Conservation (phyloP, 805 yeast species). For the Nakazawaea molendinolei region DNA sequence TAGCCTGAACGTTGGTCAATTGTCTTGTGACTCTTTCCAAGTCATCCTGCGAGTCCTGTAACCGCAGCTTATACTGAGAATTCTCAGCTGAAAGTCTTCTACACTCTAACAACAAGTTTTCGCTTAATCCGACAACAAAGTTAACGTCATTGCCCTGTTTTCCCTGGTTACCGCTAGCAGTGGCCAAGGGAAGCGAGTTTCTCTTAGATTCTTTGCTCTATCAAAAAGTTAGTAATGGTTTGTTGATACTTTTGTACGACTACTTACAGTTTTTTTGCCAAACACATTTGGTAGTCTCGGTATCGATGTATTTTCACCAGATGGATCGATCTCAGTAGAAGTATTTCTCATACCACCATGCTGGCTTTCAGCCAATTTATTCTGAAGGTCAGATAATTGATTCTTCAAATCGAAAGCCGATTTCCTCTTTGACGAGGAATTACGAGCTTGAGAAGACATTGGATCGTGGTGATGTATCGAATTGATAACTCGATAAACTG, state of each 20-base stretch:
- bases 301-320: background rate
- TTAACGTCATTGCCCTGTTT: conserved; percentile 53
- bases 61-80: conserved; percentile 34
- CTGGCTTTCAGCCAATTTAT: conserved; percentile 25
- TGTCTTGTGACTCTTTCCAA: conserved; percentile 29
- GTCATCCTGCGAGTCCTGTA: conserved; percentile 38
- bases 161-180: conserved; percentile 1
- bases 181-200: conserved; percentile 6
- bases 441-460: background rate
- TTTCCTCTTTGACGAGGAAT: conserved; percentile 10
- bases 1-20: conserved; percentile 27
- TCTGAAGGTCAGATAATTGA: conserved; percentile 38
- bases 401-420: conserved; percentile 29
- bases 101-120: conserved; percentile 63
- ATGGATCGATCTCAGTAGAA: conserved; percentile 10
- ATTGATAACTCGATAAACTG: no score
- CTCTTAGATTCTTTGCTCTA: conserved; percentile 2
- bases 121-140: conserved; percentile 69
- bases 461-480: background rate
- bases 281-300: conserved; percentile 5
- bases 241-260: background rate
- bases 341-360: conserved; percentile 13
- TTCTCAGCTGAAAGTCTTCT: conserved; percentile 64
- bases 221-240: background rate
- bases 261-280: conserved; percentile 1